These are phyloP conservation scores for Mycena galericulata DNA, from an alignment of 768 basidiomycete genomes.

Conservation along the genomic window DNA sequence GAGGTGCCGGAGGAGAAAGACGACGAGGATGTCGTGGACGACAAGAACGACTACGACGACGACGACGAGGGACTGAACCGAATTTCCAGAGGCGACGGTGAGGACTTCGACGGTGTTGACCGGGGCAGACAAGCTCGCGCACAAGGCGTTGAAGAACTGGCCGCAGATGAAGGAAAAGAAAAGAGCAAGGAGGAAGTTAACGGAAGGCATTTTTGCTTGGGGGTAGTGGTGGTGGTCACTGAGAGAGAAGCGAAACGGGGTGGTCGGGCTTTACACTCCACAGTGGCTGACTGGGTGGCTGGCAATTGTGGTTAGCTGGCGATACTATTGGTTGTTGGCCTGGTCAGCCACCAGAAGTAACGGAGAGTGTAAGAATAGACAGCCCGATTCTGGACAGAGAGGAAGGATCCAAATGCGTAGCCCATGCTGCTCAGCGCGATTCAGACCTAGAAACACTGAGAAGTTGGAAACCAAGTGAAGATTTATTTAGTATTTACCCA, in stretches of 20 bases:
- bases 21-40: background rate
- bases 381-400: too few relatives aligned
- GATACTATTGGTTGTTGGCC: too few relatives aligned
- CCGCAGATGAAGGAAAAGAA: background rate
- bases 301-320: too few relatives aligned
- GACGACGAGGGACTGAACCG: background rate
- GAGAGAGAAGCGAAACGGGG: background rate
- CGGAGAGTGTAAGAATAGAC: too few relatives aligned
- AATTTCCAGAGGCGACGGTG: background rate
- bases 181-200: background rate
- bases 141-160: background rate
- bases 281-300: background rate
- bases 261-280: background rate
- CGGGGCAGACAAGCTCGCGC: too few relatives aligned
- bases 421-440: background rate
- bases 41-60: background rate
- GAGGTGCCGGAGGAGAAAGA: background rate
- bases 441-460: too few relatives aligned
- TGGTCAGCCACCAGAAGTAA: background rate
- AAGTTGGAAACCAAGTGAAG: too few relatives aligned
- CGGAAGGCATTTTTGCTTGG: background rate
- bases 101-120: background rate
- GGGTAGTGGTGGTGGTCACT: background rate
- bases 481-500: slow-evolving; percentile 6
- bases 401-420: too few relatives aligned